Base-by-base conservation (phyloP, 768 basidiomycete genomes). In the Leucosporidium yakuticum region DNA sequence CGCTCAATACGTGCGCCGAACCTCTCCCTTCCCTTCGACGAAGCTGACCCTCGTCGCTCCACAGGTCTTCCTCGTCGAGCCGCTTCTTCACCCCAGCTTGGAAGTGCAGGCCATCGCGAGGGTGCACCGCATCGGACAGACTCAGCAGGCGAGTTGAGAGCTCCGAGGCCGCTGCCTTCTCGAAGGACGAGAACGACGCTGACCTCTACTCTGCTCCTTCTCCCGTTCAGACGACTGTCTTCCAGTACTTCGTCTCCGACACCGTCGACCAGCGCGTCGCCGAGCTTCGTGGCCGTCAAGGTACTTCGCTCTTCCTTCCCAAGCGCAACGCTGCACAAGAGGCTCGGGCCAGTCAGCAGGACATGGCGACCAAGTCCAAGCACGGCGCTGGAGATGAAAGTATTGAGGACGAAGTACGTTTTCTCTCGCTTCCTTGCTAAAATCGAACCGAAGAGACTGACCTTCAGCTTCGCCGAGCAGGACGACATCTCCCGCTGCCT, bases 61-160 rank as follows among this genome's bases (percentile, higher is more conserved):
- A 14, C 56, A 75, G 63, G 66, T 76, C 50, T 69, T 76, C 44
- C 70, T 74, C 31, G 44, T 76, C 56, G 76, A 76, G 56, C 76
- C 76, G 12, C 63, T 73, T 5, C 65, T 76, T 9, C 64, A 73
- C 23, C 64, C 72, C 12, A 48, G 63, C 6, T 62, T 76, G 39
- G 76, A 76, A 53, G 62, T 72, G 12, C 69, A 74, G n/a, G 73
- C 71, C 23, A 64, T 70, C 36, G 69, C 64, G 1, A 64, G 76
- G 21, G 63, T 75, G 8, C 74, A 75, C 53, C 68, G 76, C 2
- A 75, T 76, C 61, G 74, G 74, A 1, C 76, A 76, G 51, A 63
- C 53, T 25, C 29, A 48, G 11, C 25, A 49, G 51, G 51, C n/a
- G 21, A 53, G 51, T 15, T 27, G 2, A 6, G 51, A 21, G n/a